Percentiles rank a stretch among this genome's conserved stretches.
Evolutionary conservation across 306 rosid species (phyloP).

Genomic region (Chamaecrista fasciculata): DNA sequence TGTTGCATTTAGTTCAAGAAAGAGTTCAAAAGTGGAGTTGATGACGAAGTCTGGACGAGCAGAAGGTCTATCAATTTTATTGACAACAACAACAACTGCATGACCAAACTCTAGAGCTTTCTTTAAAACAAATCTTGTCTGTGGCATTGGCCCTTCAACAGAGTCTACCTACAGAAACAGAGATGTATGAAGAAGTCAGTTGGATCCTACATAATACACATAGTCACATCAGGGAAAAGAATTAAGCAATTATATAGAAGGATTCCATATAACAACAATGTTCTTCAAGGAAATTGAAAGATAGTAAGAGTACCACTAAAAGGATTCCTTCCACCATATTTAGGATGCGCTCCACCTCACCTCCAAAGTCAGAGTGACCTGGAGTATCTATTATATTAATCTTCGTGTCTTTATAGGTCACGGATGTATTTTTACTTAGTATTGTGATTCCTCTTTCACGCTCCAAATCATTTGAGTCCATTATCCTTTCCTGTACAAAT

Average conservation of each 20-base stretch:
- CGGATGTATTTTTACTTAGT: constrained; percentile 91
- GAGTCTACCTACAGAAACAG: constrained; percentile 80
- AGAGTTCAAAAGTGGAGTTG: constrained; percentile 95
- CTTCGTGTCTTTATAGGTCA: constrained; percentile 78
- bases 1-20: constrained; percentile 90
- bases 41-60: constrained; percentile 94
- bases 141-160: constrained; percentile 99
- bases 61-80: constrained; percentile 91
- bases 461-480: constrained; percentile 99
- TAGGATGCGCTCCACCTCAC: constrained; percentile 94
- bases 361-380: constrained; percentile 98
- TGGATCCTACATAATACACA: constrained; percentile 16
- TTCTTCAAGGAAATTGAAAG: constrained; percentile 11
- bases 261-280: constrained; percentile 18
- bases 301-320: constrained; percentile 67
- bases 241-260: not conserved
- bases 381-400: constrained; percentile 96
- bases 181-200: constrained; percentile 18
- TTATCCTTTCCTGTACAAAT: constrained; percentile 90
- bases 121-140: constrained; percentile 97
- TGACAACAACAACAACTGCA: constrained; percentile 96
- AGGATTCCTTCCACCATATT: constrained; percentile 99
- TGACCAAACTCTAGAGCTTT: constrained; percentile 97
- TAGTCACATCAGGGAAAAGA: constrained; percentile 10
- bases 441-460: constrained; percentile 98